Evolutionary conservation across 2,329 filamentous ascomycete species (phyloP), one percentile per base, ranked within the genome.

Genomic region (Sarocladiaceae sp.): DNA sequence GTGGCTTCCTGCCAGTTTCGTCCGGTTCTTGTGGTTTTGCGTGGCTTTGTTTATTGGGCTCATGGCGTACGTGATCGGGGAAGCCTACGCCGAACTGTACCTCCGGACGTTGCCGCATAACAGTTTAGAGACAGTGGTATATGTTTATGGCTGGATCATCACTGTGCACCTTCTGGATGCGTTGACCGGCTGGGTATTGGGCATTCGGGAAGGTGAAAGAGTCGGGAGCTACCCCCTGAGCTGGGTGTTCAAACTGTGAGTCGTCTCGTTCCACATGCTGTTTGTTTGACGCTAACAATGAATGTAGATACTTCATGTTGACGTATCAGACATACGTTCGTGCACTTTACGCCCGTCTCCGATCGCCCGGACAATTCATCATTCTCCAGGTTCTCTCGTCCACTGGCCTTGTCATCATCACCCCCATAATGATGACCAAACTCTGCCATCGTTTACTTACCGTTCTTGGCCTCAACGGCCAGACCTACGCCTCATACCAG

Each of bases 251-350:
- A 87, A 87, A 64, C 73, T 87, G 78, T 85, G 63, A 68, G 79
- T 68, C n/a, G n/a, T n/a, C n/a, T n/a, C n/a, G n/a, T n/a, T n/a
- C n/a, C n/a, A n/a, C n/a, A n/a, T n/a, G n/a, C n/a, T n/a, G n/a
- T n/a, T n/a, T n/a, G n/a, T n/a, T n/a, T 11, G 22, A 18, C 48
- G 20, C 60, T 61, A 40, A 64, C 53, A 18, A n/a, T 18, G 20
- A 12, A 20, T 11, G 12, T 57, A 81, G 78, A 46, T 86, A 85
- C 65, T 86, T 85, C 64, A 82, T 82, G 72, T 68, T 87, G 50
- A 87, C 84, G 5, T 87, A 87, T 65, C 83, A 87, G 66, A 87
- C 83, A 4, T 87, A 87, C 66, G 84, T 87, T 12, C 82, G 84
- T 50, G 82, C 84, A 11, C 67, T 87, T 53, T 87, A 87, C 63